Conservation (phyloP, 768 basidiomycete species). For the Hypsizygus marmoreus region DNA sequence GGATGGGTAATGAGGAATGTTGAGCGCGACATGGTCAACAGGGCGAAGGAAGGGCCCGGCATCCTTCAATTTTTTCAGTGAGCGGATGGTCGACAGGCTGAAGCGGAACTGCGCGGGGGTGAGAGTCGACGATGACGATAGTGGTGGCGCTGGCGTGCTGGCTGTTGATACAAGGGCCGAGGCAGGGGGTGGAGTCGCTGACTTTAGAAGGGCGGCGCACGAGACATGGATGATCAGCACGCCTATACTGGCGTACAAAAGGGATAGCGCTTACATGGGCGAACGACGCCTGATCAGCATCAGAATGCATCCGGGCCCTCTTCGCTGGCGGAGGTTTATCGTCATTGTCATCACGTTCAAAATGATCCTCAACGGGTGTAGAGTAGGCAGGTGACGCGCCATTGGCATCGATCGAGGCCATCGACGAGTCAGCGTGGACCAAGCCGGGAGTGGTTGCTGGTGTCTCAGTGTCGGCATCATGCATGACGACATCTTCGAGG, state of each 20-base stretch:
- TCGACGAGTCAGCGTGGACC: constrained; percentile 39
- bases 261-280: constrained; percentile 61
- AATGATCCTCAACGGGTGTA: constrained; percentile 33
- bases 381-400: constrained; percentile 35
- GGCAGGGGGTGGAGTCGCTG: constrained; percentile 72
- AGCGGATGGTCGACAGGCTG: constrained; percentile 72
- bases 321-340: constrained; percentile 79
- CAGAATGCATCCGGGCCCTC: constrained; percentile 74
- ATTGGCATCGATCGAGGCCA: constrained; percentile 35
- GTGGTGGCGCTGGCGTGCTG: constrained; percentile 37
- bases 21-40: constrained; percentile 84
- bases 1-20: constrained; percentile 84
- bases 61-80: constrained; percentile 86
- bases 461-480: constrained; percentile 38
- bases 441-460: constrained; percentile 41
- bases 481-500: constrained; percentile 43
- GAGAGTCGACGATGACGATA: constrained; percentile 45
- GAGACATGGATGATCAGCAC: constrained; percentile 49
- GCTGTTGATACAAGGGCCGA: constrained; percentile 44
- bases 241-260: constrained; percentile 52
- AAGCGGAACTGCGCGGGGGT: constrained; percentile 78
- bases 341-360: constrained; percentile 55
- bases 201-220: constrained; percentile 51
- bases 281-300: constrained; percentile 73
- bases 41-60: constrained; percentile 80